These are phyloP conservation scores for Fusarium sp. DNA, from an alignment of 2,329 filamentous ascomycete species.

Conservation along the genomic window DNA sequence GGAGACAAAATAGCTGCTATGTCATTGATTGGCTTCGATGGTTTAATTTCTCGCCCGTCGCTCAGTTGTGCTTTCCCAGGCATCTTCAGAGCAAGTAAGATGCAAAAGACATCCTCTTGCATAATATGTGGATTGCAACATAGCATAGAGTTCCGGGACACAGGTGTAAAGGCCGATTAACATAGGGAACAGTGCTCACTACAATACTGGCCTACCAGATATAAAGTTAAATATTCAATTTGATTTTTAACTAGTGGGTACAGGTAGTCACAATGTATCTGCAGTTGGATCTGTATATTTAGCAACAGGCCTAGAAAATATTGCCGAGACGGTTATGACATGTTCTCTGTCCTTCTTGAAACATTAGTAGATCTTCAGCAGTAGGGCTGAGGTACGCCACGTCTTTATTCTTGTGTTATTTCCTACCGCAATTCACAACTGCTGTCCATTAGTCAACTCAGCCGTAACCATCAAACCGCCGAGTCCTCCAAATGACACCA, in stretches of 20 bases:
- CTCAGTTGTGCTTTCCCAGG: neutral
- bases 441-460: neutral
- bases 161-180: neutral
- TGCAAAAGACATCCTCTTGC: neutral
- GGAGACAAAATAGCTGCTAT: neutral
- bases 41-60: neutral
- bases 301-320: neutral
- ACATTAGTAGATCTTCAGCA: neutral
- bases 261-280: too few species aligned
- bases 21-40: neutral
- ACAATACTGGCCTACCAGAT: neutral
- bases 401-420: conserved; percentile 17
- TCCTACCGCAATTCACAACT: neutral
- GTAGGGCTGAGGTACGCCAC: neutral
- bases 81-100: neutral
- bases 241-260: neutral
- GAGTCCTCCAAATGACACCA: neutral
- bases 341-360: neutral
- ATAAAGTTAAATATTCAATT: too few species aligned
- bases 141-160: neutral
- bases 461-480: neutral
- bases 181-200: neutral
- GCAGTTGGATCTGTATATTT: neutral
- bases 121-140: neutral
- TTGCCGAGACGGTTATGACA: neutral